Conservation (phyloP, 1,284 basidiomycete genomes). For the Filobasidium uniguttulatum region DNA sequence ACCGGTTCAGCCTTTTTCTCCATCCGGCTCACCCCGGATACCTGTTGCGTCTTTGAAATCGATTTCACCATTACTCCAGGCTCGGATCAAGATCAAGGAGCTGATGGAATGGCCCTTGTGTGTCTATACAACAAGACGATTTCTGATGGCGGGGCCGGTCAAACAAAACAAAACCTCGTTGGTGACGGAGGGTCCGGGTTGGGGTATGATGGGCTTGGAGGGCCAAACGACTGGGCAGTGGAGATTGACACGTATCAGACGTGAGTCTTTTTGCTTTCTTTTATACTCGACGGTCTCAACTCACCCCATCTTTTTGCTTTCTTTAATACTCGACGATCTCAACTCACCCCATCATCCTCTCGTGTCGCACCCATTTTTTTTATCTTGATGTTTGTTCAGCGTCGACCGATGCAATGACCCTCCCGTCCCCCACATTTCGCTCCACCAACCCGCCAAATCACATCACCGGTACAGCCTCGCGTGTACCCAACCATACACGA, state of each 20-base stretch:
- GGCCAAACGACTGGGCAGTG: conserved; percentile 25
- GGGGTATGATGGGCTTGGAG: conserved; percentile 28
- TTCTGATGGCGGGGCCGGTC: background rate
- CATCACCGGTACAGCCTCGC: conserved; percentile 26
- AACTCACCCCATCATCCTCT: no score
- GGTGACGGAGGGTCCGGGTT: conserved; percentile 27
- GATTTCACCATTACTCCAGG: conserved; percentile 21
- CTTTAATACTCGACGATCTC: no score
- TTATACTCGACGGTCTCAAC: no score
- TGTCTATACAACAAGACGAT: conserved; percentile 5
- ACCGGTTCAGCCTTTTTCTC: conserved; percentile 21
- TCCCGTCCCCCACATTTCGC: conserved; percentile 28
- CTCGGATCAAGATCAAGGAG: conserved; percentile 17
- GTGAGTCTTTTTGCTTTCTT: conserved; percentile 16
- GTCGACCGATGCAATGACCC: conserved; percentile 24
- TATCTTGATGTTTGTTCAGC: conserved; percentile 1
- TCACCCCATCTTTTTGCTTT: no score
- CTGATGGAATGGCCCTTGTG: conserved; percentile 11
- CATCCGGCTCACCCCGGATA: conserved; percentile 8
- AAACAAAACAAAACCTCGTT: conserved; percentile 3
- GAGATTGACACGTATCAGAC: conserved; percentile 21
- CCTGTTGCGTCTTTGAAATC: conserved; percentile 15
- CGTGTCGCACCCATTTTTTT: no score
- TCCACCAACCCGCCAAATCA: conserved; percentile 28
- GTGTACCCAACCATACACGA: conserved; percentile 18